Conservation (phyloP, 352 stramenopile species). For the Phytophthora pinifolia region DNA sequence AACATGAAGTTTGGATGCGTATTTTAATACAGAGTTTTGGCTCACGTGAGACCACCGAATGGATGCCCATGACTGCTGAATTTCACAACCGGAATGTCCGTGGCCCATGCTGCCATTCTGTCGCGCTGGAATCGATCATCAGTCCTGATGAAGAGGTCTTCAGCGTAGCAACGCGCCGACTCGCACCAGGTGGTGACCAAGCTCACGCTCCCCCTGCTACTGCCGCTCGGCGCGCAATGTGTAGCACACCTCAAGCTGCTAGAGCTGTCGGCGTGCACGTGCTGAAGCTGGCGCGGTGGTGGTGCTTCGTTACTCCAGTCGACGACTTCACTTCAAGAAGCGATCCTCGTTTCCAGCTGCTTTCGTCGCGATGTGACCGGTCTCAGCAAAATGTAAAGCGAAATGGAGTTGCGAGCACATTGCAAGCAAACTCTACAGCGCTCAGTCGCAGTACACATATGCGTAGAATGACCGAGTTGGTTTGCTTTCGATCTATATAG, state of each 20-base stretch:
- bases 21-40: constrained; percentile 11
- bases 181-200: constrained; percentile 13
- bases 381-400: constrained; percentile 15
- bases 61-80: too few relatives aligned
- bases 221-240: too few relatives aligned
- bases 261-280: too few relatives aligned
- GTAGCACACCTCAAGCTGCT: too few relatives aligned
- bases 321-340: neutral
- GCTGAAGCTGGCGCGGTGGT: too few relatives aligned
- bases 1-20: constrained; percentile 18
- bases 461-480: neutral
- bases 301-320: constrained; percentile 1
- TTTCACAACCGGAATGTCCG: neutral
- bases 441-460: too few relatives aligned
- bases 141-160: neutral
- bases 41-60: neutral
- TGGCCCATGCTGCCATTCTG: constrained; percentile 1
- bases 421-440: too few relatives aligned
- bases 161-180: constrained; percentile 1
- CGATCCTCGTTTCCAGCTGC: constrained; percentile 4
- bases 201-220: neutral
- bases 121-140: neutral
- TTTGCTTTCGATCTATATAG: too few relatives aligned
- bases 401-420: neutral
- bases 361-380: neutral